These are phyloP conservation scores for Ramaria sp. DNA, from an alignment of 768 basidiomycete genomes.

Conservation along the genomic window DNA sequence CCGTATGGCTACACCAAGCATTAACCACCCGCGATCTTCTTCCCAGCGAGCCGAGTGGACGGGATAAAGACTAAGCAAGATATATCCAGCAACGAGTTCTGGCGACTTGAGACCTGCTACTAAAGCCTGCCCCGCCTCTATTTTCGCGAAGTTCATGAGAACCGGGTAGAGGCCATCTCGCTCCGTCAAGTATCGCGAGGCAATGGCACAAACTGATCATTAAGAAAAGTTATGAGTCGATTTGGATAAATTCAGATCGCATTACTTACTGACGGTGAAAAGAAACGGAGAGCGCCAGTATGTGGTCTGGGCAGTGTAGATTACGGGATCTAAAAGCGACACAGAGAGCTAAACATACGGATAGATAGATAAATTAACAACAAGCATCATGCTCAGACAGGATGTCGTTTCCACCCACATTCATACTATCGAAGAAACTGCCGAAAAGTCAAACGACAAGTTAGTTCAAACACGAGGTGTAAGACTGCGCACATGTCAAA, in stretches of 20 bases:
- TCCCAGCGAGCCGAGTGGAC: constrained; percentile 72
- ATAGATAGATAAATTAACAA: not conserved
- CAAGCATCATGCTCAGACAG: not conserved
- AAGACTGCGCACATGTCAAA: constrained; percentile 49
- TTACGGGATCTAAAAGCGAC: constrained; percentile 66
- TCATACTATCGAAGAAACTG: constrained; percentile 73
- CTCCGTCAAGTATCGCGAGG: constrained; percentile 69
- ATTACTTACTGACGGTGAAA: constrained; percentile 74
- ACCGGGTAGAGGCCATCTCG: constrained; percentile 60
- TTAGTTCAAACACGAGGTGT: not conserved
- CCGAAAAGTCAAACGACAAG: constrained; percentile 8
- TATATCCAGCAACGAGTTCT: constrained; percentile 29
- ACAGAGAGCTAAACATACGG: constrained; percentile 60
- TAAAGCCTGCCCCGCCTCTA: constrained; percentile 66
- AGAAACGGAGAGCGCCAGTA: constrained; percentile 82
- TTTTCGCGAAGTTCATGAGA: constrained; percentile 64
- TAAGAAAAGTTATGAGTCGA: constrained; percentile 5
- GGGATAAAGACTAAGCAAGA: constrained; percentile 66
- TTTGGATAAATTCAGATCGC: not conserved
- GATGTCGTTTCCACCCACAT: constrained; percentile 7
- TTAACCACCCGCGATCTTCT: constrained; percentile 84
- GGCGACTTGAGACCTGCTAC: constrained; percentile 58
- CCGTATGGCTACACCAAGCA: constrained; percentile 84
- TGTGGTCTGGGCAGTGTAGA: constrained; percentile 77
- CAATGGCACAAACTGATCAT: constrained; percentile 67